Evolutionary conservation across 176 grass and related monocot species (phyloP).

Genomic region (Carex littledalei): DNA sequence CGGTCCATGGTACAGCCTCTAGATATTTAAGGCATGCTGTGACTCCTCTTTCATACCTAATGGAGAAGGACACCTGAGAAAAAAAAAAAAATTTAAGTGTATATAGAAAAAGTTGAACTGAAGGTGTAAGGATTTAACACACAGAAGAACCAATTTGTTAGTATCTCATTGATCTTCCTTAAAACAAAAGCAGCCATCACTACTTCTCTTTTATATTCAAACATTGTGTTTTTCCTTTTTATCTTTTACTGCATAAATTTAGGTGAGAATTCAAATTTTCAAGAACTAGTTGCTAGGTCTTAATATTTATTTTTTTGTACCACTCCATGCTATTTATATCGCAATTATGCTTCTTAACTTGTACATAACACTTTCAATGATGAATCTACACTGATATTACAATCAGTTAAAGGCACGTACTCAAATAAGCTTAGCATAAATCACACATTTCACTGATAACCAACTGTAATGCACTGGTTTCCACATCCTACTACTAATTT

Average conservation of each 20-base stretch:
- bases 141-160: conserved; percentile 5
- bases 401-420: not conserved
- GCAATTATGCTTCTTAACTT: not conserved
- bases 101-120: not conserved
- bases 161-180: not conserved
- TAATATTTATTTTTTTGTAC: not conserved
- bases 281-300: not conserved
- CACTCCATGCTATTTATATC: not conserved
- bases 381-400: not conserved
- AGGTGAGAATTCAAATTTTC: not conserved
- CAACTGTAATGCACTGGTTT: not conserved
- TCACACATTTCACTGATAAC: not conserved
- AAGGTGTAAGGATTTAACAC: not conserved
- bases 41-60: conserved; percentile 90
- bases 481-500: not conserved
- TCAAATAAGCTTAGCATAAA: not conserved
- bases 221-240: not conserved
- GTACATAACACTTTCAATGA: not conserved
- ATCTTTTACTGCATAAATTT: conserved; percentile 10
- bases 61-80: conserved; percentile 70
- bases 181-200: not conserved
- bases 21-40: conserved; percentile 59
- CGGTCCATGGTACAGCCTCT: conserved; percentile 82
- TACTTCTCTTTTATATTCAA: not conserved
- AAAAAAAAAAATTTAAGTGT: not conserved